These are phyloP conservation scores for Cylindricascospora bacillispora DNA, from an alignment of 1,139 yeast species.

Conservation along the genomic window DNA sequence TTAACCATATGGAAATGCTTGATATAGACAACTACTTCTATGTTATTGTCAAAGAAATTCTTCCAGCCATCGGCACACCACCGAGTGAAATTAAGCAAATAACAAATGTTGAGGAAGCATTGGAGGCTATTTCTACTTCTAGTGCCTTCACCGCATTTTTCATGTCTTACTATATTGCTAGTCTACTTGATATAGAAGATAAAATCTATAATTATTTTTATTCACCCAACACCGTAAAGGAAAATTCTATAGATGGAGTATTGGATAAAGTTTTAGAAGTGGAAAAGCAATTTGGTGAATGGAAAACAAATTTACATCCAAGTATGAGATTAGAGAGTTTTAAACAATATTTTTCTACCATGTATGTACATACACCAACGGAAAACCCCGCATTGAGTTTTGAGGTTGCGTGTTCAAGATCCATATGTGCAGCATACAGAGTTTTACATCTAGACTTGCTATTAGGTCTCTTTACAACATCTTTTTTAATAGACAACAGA, in stretches of 20 bases:
- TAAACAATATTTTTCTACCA: conserved; percentile 13
- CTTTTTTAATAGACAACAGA: conserved; percentile 13
- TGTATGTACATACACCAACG: conserved; percentile 10
- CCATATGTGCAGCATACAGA: conserved; percentile 16
- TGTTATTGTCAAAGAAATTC: conserved; percentile 7
- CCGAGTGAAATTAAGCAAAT: conserved; percentile 1
- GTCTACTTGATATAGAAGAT: conserved; percentile 11
- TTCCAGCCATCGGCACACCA: conserved; percentile 2
- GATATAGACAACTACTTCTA: conserved; percentile 13
- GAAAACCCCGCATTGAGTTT: conserved; percentile 13
- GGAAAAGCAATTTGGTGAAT: conserved; percentile 10
- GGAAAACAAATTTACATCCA: conserved; percentile 17
- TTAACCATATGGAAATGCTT: conserved; percentile 14
- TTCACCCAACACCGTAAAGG: conserved; percentile 10
- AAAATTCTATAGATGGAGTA: conserved; percentile 14
- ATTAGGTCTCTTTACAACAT: conserved; percentile 11
- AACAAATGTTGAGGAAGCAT: conserved; percentile 7
- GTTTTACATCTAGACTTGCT: conserved; percentile 9
- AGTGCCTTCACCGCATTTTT: conserved; percentile 14
- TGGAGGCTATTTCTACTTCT: conserved; percentile 8
- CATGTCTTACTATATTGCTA: conserved; percentile 13
- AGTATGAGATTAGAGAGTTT: conserved; percentile 14
- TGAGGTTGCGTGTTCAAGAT: conserved; percentile 15
- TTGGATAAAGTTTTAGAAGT: conserved; percentile 11
- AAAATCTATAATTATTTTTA: conserved; percentile 13